Percentiles rank a stretch among this genome's conserved stretches.
phyloP scores from a whole-genome alignment of 2,329 filamentous ascomycete genomes.

The Exutisphaerella laricina region DNA sequence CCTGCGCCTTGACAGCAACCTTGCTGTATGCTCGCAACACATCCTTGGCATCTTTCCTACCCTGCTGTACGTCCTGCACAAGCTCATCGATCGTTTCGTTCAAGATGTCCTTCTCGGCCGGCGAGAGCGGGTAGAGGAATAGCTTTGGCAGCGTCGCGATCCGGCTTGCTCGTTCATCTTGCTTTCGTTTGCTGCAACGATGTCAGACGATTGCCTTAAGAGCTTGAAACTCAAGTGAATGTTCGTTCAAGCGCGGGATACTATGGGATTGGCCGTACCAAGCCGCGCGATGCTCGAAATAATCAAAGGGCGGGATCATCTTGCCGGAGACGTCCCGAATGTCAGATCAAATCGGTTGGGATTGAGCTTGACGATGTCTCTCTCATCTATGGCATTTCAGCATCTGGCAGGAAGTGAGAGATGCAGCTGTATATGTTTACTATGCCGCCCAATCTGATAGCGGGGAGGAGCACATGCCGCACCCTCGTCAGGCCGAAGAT shows the following conservation, averaged over 20 bases:
- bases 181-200: constrained; percentile 64
- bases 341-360: neutral
- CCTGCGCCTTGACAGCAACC: constrained; percentile 74
- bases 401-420: too few species aligned
- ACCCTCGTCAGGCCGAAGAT: constrained; percentile 1
- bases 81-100: constrained; percentile 69
- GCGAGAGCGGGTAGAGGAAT: constrained; percentile 62
- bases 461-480: constrained; percentile 4
- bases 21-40: constrained; percentile 84
- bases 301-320: constrained; percentile 50
- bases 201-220: constrained; percentile 8
- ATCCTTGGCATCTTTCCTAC: constrained; percentile 59
- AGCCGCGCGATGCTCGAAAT: constrained; percentile 64
- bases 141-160: constrained; percentile 60
- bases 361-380: too few species aligned
- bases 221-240: too few species aligned
- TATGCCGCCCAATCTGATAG: constrained; percentile 6
- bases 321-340: constrained; percentile 11
- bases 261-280: constrained; percentile 50
- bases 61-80: constrained; percentile 70
- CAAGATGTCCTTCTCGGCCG: constrained; percentile 61
- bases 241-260: constrained; percentile 12
- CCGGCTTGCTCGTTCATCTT: constrained; percentile 64
- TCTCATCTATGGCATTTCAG: too few species aligned
- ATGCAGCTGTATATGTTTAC: neutral